Evolutionary conservation across 2,329 filamentous ascomycete genomes (phyloP).

Genomic region (Leptographium radiaticola): DNA sequence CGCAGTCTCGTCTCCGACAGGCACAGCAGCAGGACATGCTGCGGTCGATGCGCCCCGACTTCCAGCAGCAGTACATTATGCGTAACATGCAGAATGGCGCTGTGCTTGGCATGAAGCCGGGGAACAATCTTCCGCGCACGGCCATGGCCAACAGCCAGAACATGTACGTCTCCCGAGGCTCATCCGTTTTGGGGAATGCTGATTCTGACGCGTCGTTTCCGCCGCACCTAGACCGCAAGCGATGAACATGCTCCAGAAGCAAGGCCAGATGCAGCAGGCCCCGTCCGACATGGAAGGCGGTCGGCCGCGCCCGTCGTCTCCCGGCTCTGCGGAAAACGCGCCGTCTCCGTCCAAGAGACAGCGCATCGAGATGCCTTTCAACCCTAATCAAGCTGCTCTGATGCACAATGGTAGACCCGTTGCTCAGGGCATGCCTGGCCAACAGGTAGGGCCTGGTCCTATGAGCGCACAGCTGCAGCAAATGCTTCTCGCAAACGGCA

Average conservation of each 20-base stretch:
- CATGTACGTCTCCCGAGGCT: slow-evolving; percentile 36
- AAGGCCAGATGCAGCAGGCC: slow-evolving; percentile 70
- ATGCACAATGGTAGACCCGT: slow-evolving; percentile 61
- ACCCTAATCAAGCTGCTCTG: slow-evolving; percentile 56
- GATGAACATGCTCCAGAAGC: slow-evolving; percentile 58
- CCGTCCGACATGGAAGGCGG: slow-evolving; percentile 78
- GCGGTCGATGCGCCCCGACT: slow-evolving; percentile 54
- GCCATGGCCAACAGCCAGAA: slow-evolving; percentile 69
- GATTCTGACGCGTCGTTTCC: not conserved
- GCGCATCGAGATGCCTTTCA: slow-evolving; percentile 64
- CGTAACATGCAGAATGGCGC: slow-evolving; percentile 49
- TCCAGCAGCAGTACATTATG: slow-evolving; percentile 50
- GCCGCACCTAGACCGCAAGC: slow-evolving; percentile 41
- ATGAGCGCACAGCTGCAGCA: slow-evolving; percentile 40
- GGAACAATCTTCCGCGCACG: slow-evolving; percentile 54
- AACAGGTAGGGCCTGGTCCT: slow-evolving; percentile 47
- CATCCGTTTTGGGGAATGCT: too few species aligned
- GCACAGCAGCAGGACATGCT: slow-evolving; percentile 66
- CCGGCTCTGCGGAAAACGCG: slow-evolving; percentile 71
- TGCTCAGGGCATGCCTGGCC: slow-evolving; percentile 56
- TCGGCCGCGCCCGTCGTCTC: slow-evolving; percentile 68
- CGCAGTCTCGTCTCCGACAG: slow-evolving; percentile 60
- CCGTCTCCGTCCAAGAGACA: slow-evolving; percentile 87
- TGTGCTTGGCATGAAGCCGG: slow-evolving; percentile 45
- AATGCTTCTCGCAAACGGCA: slow-evolving; percentile 54